These are phyloP conservation scores for Naganishia liquefaciens DNA, from an alignment of 1,284 basidiomycete species.

Conservation along the genomic window DNA sequence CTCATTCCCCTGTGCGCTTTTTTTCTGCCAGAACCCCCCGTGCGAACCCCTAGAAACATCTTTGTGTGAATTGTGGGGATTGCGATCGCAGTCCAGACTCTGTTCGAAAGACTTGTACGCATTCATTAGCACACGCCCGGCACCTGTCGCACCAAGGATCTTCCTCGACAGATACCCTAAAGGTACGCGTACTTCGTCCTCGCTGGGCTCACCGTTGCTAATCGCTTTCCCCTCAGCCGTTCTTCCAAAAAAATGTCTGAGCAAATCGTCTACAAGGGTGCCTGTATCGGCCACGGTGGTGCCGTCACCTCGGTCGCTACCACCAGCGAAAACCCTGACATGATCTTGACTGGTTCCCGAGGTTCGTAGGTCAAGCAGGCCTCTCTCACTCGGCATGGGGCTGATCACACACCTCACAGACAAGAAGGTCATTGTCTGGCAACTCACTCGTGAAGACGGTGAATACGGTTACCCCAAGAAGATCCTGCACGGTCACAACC, in stretches of 20 bases:
- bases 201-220: background rate
- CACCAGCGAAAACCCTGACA: slow-evolving; percentile 93
- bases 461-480: slow-evolving; percentile 91
- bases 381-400: background rate
- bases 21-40: too few species aligned
- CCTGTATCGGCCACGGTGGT: slow-evolving; percentile 91
- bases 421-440: slow-evolving; percentile 99
- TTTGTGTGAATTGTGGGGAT: background rate
- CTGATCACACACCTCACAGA: slow-evolving; percentile 59
- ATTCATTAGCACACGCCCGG: background rate
- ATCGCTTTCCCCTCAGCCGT: slow-evolving; percentile 4
- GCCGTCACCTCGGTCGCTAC: slow-evolving; percentile 97
- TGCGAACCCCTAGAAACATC: background rate
- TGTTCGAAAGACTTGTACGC: background rate
- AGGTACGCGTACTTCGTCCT: slow-evolving; percentile 3
- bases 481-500: slow-evolving; percentile 98
- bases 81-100: too few species aligned
- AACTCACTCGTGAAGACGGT: slow-evolving; percentile 91
- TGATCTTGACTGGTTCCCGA: slow-evolving; percentile 95
- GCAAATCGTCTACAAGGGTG: slow-evolving; percentile 86
- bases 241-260: slow-evolving; percentile 67
- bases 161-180: slow-evolving; percentile 21
- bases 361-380: slow-evolving; percentile 61
- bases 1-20: too few species aligned
- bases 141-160: slow-evolving; percentile 1